Percentiles rank a stretch among this genome's conserved stretches.
These are phyloP conservation scores for Prinsepia uniflora DNA, from an alignment of 306 rosid genomes.

Conservation along the genomic window DNA sequence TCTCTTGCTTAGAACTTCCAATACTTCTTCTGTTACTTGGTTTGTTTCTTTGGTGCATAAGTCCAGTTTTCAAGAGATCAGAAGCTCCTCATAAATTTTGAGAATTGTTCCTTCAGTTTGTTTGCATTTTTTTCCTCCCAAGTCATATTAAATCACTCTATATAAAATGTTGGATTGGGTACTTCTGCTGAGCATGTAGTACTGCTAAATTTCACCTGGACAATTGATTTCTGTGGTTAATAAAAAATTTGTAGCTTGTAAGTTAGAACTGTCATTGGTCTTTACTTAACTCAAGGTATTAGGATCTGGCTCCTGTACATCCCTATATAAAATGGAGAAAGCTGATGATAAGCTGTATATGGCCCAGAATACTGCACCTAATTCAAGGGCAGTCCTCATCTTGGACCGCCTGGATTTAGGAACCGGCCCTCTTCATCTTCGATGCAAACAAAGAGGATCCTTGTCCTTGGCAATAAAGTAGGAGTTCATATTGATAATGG, in stretches of 20 bases:
- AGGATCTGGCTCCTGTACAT: not conserved
- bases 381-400: not conserved
- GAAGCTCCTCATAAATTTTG: not conserved
- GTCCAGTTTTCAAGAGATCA: not conserved
- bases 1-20: conserved; percentile 14
- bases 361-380: not conserved
- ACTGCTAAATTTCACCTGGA: not conserved
- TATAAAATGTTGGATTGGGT: not conserved
- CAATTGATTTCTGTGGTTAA: not conserved
- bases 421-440: not conserved
- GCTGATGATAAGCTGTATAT: not conserved
- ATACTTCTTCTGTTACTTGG: not conserved
- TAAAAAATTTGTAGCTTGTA: not conserved
- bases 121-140: not conserved
- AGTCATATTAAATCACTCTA: not conserved
- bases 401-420: not conserved
- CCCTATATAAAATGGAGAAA: not conserved
- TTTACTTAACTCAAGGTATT: not conserved
- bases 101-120: not conserved
- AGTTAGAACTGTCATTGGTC: not conserved
- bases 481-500: not conserved
- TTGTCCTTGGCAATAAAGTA: not conserved
- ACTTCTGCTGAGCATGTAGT: not conserved
- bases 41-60: not conserved
- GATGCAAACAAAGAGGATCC: not conserved